Conservation (phyloP, 805 yeast genomes). For the Candida khao-thaluensis region DNA sequence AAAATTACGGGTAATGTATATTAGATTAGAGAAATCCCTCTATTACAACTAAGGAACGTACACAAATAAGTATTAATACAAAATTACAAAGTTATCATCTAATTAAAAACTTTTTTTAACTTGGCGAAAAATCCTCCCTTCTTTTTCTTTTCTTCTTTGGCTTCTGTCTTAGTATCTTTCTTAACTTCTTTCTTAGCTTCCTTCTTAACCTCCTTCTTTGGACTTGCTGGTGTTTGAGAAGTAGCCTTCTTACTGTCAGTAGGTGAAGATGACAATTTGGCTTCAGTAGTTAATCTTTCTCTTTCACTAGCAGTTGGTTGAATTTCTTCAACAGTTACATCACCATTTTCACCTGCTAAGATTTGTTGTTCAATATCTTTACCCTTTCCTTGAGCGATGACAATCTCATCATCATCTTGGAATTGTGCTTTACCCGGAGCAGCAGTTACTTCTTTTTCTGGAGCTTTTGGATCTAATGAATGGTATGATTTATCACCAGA, state of each 20-base stretch:
- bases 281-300: conserved; percentile 35
- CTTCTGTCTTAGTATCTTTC: conserved; percentile 3
- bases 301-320: conserved; percentile 42
- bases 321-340: conserved; percentile 41
- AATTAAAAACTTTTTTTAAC: conserved; percentile 37
- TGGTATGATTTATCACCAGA: conserved; percentile 10
- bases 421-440: conserved; percentile 19
- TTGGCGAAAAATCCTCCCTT: conserved; percentile 37
- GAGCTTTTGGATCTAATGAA: conserved; percentile 23
- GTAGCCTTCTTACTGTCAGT: conserved; percentile 10
- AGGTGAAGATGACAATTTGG: conserved; percentile 18
- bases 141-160: conserved; percentile 33
- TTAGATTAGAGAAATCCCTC: conserved; percentile 8
- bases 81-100: conserved; percentile 18
- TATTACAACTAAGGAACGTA: conserved; percentile 9
- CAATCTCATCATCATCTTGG: conserved; percentile 35
- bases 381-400: conserved; percentile 39
- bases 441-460: conserved; percentile 15
- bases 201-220: background rate
- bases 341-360: conserved; percentile 34
- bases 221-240: conserved; percentile 11
- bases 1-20: conserved; percentile 12
- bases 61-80: conserved; percentile 8
- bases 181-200: conserved; percentile 6
- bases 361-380: conserved; percentile 34